Evolutionary conservation across 345 rosid species (phyloP).

Genomic region (Eucalyptus brandiana): DNA sequence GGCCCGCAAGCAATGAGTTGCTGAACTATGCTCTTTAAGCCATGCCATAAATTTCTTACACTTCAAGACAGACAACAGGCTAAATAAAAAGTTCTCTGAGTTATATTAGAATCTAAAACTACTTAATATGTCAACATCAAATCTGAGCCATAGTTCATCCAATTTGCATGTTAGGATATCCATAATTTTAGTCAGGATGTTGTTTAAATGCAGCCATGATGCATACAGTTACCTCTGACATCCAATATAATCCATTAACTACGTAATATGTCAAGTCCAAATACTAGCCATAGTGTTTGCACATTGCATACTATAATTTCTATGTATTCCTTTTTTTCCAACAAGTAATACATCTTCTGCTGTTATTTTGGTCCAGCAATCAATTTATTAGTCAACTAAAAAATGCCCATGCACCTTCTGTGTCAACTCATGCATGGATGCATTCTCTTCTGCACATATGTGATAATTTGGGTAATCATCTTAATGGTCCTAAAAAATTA

Average conservation of each 20-base stretch:
- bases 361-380: not conserved
- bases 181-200: not conserved
- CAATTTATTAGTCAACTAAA: not conserved
- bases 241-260: not conserved
- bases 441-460: not conserved
- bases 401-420: not conserved
- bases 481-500: not conserved
- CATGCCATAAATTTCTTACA: not conserved
- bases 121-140: not conserved
- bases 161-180: not conserved
- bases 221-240: not conserved
- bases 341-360: not conserved
- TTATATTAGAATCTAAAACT: not conserved
- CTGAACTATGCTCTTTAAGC: not conserved
- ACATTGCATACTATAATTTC: not conserved
- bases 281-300: not conserved
- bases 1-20: not conserved
- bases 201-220: not conserved
- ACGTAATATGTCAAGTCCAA: not conserved
- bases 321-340: not conserved
- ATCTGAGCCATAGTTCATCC: not conserved
- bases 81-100: not conserved
- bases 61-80: not conserved
- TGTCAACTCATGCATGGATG: not conserved
- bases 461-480: not conserved